These are phyloP conservation scores for Zygotorulaspora mrakii DNA, from an alignment of 1,139 yeast genomes.

Conservation along the genomic window DNA sequence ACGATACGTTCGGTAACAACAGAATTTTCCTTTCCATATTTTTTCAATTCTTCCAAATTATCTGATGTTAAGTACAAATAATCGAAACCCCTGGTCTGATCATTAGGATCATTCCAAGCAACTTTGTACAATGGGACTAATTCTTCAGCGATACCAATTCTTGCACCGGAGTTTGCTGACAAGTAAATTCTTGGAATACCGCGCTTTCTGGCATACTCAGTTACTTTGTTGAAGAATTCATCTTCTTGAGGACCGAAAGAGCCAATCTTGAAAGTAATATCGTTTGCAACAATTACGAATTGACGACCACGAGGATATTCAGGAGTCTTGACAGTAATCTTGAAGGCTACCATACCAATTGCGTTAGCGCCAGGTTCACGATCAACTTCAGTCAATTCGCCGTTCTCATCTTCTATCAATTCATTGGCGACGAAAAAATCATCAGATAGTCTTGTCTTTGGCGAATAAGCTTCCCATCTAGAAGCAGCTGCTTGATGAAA, in stretches of 20 bases:
- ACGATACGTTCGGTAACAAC: constrained; percentile 77
- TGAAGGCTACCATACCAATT: constrained; percentile 97
- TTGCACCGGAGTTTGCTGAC: constrained; percentile 98
- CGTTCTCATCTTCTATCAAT: constrained; percentile 76
- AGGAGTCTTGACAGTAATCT: constrained; percentile 86
- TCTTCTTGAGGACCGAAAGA: constrained; percentile 99
- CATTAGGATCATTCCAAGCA: constrained; percentile 78
- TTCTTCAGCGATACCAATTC: constrained; percentile 97
- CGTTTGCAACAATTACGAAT: constrained; percentile 88
- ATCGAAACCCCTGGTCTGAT: constrained; percentile 82
- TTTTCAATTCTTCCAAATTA: constrained; percentile 57
- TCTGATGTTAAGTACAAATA: constrained; percentile 79
- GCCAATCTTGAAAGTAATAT: constrained; percentile 95
- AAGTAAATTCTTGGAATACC: constrained; percentile 94
- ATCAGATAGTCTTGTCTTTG: constrained; percentile 59
- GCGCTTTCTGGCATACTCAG: constrained; percentile 81
- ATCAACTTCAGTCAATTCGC: constrained; percentile 77
- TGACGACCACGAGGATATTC: constrained; percentile 97
- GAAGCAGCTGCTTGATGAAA: constrained; percentile 89
- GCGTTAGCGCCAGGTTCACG: constrained; percentile 96
- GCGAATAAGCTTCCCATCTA: constrained; percentile 71
- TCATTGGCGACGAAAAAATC: constrained; percentile 77
- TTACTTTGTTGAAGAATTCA: constrained; percentile 82
- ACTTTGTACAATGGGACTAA: constrained; percentile 83
- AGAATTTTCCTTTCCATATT: constrained; percentile 54